A percentile compares a stretch with the other conserved stretches of the same genome.
phyloP scores from a whole-genome alignment of 2,329 filamentous ascomycete species.

The Phialophora macrospora region DNA sequence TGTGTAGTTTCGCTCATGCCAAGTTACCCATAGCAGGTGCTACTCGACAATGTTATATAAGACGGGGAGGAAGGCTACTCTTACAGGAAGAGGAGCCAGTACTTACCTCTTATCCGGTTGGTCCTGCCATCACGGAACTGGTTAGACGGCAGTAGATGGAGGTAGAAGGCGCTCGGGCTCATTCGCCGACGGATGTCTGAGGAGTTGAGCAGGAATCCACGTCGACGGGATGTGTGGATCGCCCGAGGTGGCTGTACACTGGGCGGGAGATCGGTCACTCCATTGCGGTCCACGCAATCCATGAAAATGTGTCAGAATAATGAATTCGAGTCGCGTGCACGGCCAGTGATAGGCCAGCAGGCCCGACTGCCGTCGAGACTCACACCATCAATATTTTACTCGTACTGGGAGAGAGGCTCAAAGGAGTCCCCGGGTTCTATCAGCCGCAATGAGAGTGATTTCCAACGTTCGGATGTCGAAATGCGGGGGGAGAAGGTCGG shows the following conservation, averaged over 20 bases:
- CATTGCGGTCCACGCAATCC: neutral
- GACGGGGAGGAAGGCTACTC: neutral
- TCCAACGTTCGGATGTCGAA: neutral
- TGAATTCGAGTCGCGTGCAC: neutral
- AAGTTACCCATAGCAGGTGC: neutral
- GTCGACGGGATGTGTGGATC: neutral
- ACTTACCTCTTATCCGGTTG: neutral
- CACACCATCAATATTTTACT: neutral
- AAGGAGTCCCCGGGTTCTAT: neutral
- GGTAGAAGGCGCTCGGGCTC: neutral
- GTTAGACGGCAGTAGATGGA: constrained; percentile 1
- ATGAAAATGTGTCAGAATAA: neutral
- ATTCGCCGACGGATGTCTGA: neutral
- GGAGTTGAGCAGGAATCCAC: neutral
- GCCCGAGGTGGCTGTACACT: neutral
- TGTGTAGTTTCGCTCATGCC: neutral
- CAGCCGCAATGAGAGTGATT: neutral
- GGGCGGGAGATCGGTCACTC: neutral
- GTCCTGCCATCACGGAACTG: constrained; percentile 10
- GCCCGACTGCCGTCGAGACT: neutral
- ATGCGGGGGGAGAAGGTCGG: constrained; percentile 2
- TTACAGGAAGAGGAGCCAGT: neutral
- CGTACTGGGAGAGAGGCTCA: neutral
- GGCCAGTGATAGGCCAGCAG: neutral
- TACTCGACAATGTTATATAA: constrained; percentile 17